Base-by-base conservation (phyloP, 768 basidiomycete species). In the Mrakia frigida region DNA sequence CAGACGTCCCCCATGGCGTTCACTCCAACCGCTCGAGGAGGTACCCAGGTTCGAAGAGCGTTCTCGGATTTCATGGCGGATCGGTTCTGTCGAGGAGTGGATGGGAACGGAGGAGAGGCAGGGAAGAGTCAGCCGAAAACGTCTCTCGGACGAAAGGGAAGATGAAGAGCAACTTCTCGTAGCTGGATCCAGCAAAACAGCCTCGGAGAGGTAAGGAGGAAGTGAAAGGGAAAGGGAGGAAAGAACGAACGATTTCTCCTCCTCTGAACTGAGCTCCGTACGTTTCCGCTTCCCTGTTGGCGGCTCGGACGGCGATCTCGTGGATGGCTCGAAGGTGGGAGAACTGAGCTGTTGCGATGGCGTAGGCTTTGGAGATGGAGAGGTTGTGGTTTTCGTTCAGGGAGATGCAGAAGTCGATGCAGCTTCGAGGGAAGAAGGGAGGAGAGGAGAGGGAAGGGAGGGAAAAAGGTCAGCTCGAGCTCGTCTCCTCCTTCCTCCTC, bases 321-420 rank as follows among this genome's bases (percentile, higher is more conserved):
- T 91, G 90, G 83, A 92, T 91, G 50, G 93, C 90, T 53, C 94
- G 90, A 56, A 99, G 87, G 23, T 92, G 86, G 65, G 92, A 91
- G 84, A 94, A 99, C 83, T 98, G 93, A 7, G 89, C 87, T 14
- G 94, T 87, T 39, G 93, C 90, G 16, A 86, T 84, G 2, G 87
- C 86, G 83, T 99, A 99, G 18, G 97, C 96, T 65, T 89, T 84
- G 5, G 91, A 89, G 39, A 97, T 85, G 0, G 92, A 86, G 43
- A 89, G 74, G 10, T 82, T 77, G 81, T 93, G 91, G 76, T 88
- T 78, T 78, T 88, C 83, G 82, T 93, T 88, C 21, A 98, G 86
- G 82, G 90, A 92, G 56, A 91, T 84, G n/a, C 90, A 87, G 83
- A 91, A 98, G 69, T 87, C 87, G 74, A 98, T 87, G 35, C 88